Evolutionary conservation across 2,329 filamentous ascomycete species (phyloP).

Genomic region (Westerdykella ornata): DNA sequence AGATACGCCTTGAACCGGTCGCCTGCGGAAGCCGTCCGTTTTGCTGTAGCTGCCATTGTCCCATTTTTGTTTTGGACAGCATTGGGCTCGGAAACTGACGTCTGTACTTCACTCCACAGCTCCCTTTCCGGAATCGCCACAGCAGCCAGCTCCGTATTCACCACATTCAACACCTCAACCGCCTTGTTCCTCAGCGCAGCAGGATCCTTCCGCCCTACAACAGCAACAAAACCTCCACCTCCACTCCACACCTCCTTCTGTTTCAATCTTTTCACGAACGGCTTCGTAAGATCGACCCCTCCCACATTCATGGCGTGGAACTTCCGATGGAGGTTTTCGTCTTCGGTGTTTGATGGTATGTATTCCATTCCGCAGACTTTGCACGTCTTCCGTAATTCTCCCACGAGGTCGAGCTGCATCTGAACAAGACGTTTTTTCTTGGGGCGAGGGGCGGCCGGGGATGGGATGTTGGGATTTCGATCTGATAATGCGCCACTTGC

Average conservation of each 20-base stretch:
- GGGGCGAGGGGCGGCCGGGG: slow-evolving; percentile 19
- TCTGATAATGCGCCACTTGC: slow-evolving; percentile 16
- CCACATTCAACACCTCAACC: slow-evolving; percentile 50
- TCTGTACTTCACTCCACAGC: slow-evolving; percentile 50
- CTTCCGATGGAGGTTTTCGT: slow-evolving; percentile 56
- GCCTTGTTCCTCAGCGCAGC: slow-evolving; percentile 50
- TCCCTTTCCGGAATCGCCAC: slow-evolving; percentile 52
- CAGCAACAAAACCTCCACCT: slow-evolving; percentile 48
- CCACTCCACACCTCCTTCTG: slow-evolving; percentile 48
- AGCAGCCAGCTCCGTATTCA: slow-evolving; percentile 56
- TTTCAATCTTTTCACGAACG: slow-evolving; percentile 48
- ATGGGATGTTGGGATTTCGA: slow-evolving; percentile 32
- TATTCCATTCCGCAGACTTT: slow-evolving; percentile 60
- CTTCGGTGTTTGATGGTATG: slow-evolving; percentile 54
- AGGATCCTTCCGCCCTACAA: slow-evolving; percentile 51
- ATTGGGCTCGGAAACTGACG: neutral
- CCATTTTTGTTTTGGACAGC: neutral
- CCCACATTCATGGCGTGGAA: slow-evolving; percentile 57
- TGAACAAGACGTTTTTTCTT: slow-evolving; percentile 45
- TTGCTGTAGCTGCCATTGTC: neutral
- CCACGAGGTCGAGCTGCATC: slow-evolving; percentile 56
- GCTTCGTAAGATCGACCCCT: slow-evolving; percentile 56
- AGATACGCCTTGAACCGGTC: slow-evolving; percentile 56
- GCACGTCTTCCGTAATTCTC: slow-evolving; percentile 52
- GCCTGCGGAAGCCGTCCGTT: neutral